Base-by-base conservation (phyloP, 2,329 filamentous ascomycete species). In the Ophiocordyceps sinensis region DNA sequence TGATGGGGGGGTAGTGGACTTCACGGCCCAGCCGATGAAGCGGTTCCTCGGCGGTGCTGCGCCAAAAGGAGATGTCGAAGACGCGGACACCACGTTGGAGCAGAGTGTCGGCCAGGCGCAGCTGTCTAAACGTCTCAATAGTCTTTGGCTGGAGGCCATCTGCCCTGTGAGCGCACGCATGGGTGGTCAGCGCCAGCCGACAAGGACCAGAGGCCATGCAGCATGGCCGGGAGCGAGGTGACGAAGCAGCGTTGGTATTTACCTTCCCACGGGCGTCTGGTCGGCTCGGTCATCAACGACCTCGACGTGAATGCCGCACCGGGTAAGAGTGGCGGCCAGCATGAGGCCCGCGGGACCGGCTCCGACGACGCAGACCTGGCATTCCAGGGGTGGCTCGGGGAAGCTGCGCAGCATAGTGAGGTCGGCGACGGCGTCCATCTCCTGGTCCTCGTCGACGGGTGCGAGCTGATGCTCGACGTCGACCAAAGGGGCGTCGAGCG, bases 131-230 rank as follows among this genome's bases (percentile, higher is more conserved):
- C 0, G 82, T 86, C 62, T 86, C 82, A 51, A 87, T 83, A 1
- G 80, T 82, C 61, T 86, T 86, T 36, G 82, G 82, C 52, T 86
- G 82, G 40, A 86, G 64, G 34, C 82, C 82, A 56, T 86, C 82
- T 46, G 80, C 80, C 56, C 69, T 71, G 51, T 43, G 45, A 37
- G 40, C 39, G 19, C 37, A 38, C 39, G 23, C 50, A 53, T 43
- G 49, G 44, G 47, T 5, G n/a, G 29, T 40, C 35, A 40, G 35
- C 32, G 11, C 10, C 15, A 9, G 34, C 12, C 28, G 28, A 12
- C 10, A 19, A 26, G 3, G 10, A 14, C 45, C 36, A 41, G 31
- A 30, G 32, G 12, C 19, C 28, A 34, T 36, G 14, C 34, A 19
- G 26, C 11, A 13, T 28, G 7, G 11, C 17, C 15, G 19, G 37